A percentile compares a stretch with the other conserved stretches of the same genome.
phyloP scores from a whole-genome alignment of 371 early-diverging fungal species.

The Rhizopus delemar region DNA sequence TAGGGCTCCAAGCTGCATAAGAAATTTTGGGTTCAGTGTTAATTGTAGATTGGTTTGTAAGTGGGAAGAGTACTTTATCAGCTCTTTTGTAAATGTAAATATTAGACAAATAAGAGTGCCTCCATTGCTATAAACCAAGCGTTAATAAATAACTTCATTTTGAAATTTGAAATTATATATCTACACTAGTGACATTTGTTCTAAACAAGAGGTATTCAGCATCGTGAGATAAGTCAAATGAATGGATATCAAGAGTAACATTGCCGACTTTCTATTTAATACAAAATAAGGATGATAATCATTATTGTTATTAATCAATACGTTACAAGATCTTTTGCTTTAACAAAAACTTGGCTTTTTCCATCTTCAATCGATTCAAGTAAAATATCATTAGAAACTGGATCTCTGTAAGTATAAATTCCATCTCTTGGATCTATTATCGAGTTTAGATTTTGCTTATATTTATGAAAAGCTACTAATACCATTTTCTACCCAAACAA shows the following conservation, averaged over 20 bases:
- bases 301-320: conserved; percentile 23
- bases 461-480: conserved; percentile 6
- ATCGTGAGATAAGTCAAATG: conserved; percentile 73
- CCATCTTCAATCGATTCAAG: conserved; percentile 42
- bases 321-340: conserved; percentile 33
- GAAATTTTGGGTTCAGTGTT: conserved; percentile 40
- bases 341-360: conserved; percentile 33
- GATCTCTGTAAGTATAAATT: conserved; percentile 51
- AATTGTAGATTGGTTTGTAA: conserved; percentile 48
- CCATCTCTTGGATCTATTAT: conserved; percentile 40
- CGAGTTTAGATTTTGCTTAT: not conserved
- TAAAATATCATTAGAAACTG: conserved; percentile 47
- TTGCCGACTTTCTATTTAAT: conserved; percentile 24
- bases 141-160: too few relatives aligned
- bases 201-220: conserved; percentile 73
- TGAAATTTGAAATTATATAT: not conserved
- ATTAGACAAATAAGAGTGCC: conserved; percentile 79
- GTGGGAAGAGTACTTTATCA: conserved; percentile 54
- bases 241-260: conserved; percentile 37
- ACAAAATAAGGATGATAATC: conserved; percentile 23
- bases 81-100: conserved; percentile 74
- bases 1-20: conserved; percentile 78
- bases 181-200: conserved; percentile 64
- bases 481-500: conserved; percentile 61
- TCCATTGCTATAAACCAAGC: conserved; percentile 59